A percentile compares a stretch with the other conserved stretches of the same genome.
Evolutionary conservation across 2,329 filamentous ascomycete species (phyloP).

Genomic region (Aspergillus sp.): DNA sequence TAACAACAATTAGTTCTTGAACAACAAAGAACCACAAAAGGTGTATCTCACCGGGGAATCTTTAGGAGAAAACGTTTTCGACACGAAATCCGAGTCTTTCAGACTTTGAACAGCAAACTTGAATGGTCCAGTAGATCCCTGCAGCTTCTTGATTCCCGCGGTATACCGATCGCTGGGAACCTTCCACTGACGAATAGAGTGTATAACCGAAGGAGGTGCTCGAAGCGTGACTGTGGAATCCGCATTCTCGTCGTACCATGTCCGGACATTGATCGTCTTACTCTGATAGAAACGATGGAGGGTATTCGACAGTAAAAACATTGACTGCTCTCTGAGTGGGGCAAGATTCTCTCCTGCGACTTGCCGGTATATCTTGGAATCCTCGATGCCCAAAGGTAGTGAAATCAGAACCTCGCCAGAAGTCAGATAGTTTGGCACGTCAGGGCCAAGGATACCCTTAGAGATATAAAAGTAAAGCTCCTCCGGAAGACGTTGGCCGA

Average conservation of each 20-base stretch:
- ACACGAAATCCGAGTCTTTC: conserved; percentile 67
- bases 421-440: conserved; percentile 78
- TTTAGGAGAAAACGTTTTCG: conserved; percentile 65
- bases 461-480: conserved; percentile 91
- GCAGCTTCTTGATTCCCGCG: conserved; percentile 41
- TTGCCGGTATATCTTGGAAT: conserved; percentile 75
- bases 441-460: conserved; percentile 74
- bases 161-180: conserved; percentile 58
- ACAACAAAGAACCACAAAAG: background rate
- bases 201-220: conserved; percentile 53
- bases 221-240: conserved; percentile 66
- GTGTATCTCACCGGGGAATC: conserved; percentile 38
- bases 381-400: conserved; percentile 82
- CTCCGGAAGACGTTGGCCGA: conserved; percentile 84
- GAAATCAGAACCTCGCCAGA: conserved; percentile 74
- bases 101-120: conserved; percentile 61
- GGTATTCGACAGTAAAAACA: conserved; percentile 75
- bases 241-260: conserved; percentile 78
- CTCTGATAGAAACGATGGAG: conserved; percentile 81
- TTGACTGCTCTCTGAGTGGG: conserved; percentile 71
- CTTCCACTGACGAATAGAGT: conserved; percentile 67
- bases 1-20: conserved; percentile 25
- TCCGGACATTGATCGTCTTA: conserved; percentile 72
- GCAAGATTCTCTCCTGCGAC: conserved; percentile 74
- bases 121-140: conserved; percentile 32